Percentiles rank a stretch among this genome's conserved stretches.
Conservation (phyloP, 345 rosid genomes). For the Dipteronia sinensis region DNA sequence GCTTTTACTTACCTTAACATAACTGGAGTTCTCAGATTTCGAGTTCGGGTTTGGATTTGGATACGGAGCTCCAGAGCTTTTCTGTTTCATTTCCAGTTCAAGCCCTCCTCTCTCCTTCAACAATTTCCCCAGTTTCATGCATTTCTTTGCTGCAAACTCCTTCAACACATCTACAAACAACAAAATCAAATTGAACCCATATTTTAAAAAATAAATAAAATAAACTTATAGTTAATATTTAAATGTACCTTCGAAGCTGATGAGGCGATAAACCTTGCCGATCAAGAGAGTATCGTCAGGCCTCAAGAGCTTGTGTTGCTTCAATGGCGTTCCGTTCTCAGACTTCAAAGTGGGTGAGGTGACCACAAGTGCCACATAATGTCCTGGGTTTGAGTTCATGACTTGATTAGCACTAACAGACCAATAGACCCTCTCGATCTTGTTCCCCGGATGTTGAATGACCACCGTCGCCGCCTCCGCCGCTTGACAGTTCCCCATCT, state of each 20-base stretch:
- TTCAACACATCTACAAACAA: conserved; percentile 60
- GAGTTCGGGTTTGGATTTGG: conserved; percentile 27
- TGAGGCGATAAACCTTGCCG: conserved; percentile 74
- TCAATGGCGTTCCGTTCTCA: conserved; percentile 53
- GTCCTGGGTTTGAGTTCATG: conserved; percentile 78
- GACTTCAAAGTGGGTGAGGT: conserved; percentile 43
- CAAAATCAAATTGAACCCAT: not conserved
- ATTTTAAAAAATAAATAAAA: not conserved
- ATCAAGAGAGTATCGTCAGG: conserved; percentile 70
- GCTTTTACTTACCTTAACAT: conserved; percentile 22
- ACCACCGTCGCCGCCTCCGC: conserved; percentile 81
- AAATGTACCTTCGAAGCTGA: conserved; percentile 71
- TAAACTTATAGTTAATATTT: no score
- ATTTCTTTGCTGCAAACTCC: conserved; percentile 71
- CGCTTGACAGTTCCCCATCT: conserved; percentile 93
- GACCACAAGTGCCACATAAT: conserved; percentile 76
- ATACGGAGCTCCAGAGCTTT: conserved; percentile 19
- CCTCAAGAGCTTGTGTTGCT: conserved; percentile 83
- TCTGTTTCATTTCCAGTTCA: conserved; percentile 36
- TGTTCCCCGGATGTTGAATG: conserved; percentile 78
- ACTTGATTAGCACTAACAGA: conserved; percentile 70
- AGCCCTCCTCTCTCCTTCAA: conserved; percentile 55
- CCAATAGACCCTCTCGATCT: conserved; percentile 70
- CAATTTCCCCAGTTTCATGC: conserved; percentile 71
- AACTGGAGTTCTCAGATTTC: conserved; percentile 20